These are phyloP conservation scores for Cylindrodendrum hubeiense DNA, from an alignment of 2,329 filamentous ascomycete species.

Conservation along the genomic window DNA sequence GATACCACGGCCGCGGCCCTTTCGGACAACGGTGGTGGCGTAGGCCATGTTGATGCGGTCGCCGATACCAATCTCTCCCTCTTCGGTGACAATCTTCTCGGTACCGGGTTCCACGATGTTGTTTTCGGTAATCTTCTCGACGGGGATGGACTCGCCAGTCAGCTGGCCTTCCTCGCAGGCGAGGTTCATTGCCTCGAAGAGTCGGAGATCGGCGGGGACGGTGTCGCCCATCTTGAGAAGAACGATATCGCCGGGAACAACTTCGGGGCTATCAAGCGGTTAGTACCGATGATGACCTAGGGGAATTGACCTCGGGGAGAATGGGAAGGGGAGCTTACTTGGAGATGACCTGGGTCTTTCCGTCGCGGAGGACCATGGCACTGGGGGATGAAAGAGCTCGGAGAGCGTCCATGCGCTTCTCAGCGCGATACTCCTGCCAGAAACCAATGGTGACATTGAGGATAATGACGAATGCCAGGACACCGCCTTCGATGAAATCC, in stretches of 20 bases:
- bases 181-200: slow-evolving; percentile 82
- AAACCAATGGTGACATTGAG: slow-evolving; percentile 79
- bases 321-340: slow-evolving; percentile 59
- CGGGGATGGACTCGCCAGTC: slow-evolving; percentile 81
- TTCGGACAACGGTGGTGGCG: slow-evolving; percentile 78
- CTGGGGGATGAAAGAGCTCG: slow-evolving; percentile 73
- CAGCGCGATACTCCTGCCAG: slow-evolving; percentile 73
- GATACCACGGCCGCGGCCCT: slow-evolving; percentile 79
- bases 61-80: slow-evolving; percentile 72
- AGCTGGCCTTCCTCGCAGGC: slow-evolving; percentile 83
- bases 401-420: slow-evolving; percentile 76
- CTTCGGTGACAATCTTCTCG: slow-evolving; percentile 58
- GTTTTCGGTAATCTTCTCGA: slow-evolving; percentile 72
- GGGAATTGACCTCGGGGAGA: too few relatives aligned
- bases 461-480: slow-evolving; percentile 75
- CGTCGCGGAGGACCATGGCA: slow-evolving; percentile 71
- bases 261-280: slow-evolving; percentile 60
- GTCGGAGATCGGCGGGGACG: slow-evolving; percentile 78
- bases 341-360: slow-evolving; percentile 67
- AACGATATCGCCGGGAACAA: slow-evolving; percentile 80
- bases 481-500: slow-evolving; percentile 76
- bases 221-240: slow-evolving; percentile 79
- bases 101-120: slow-evolving; percentile 58
- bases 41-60: slow-evolving; percentile 83
- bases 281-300: slow-evolving; percentile 14